Evolutionary conservation across 164 flowering plant genomes (phyloP).

Genomic region (Umbilicus rupestris): DNA sequence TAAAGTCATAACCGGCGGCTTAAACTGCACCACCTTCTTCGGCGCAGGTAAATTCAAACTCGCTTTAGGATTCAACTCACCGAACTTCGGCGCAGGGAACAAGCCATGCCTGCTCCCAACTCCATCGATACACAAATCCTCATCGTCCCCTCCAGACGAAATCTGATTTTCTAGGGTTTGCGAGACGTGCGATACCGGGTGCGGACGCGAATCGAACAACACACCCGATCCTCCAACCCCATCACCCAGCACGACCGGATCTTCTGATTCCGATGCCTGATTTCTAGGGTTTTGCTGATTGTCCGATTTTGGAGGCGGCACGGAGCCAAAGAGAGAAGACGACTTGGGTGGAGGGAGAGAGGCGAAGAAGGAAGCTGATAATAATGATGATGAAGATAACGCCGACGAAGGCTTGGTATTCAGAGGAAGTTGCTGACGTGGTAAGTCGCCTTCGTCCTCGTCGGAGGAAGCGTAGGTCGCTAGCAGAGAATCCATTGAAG

Average conservation of each 20-base stretch:
- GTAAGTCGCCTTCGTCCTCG: conserved; percentile 32
- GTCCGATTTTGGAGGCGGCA: conserved; percentile 9
- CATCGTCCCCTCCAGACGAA: not conserved
- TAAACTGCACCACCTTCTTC: conserved; percentile 58
- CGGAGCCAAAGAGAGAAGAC: conserved; percentile 5
- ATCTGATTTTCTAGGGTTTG: not conserved
- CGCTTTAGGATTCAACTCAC: not conserved
- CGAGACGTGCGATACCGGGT: not conserved
- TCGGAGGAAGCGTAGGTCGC: conserved; percentile 63
- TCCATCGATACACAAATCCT: no score
- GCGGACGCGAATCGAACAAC: not conserved
- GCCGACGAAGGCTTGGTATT: not conserved
- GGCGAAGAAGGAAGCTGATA: conserved; percentile 15
- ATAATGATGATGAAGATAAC: conserved; percentile 17
- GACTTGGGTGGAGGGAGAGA: conserved; percentile 17
- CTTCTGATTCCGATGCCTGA: not conserved
- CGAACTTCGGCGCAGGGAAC: conserved; percentile 13
- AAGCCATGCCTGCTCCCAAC: not conserved
- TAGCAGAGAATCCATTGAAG: conserved; percentile 51
- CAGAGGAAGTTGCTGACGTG: conserved; percentile 7
- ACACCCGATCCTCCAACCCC: not conserved
- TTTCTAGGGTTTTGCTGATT: not conserved
- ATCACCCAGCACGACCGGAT: not conserved
- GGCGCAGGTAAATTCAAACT: conserved; percentile 13
- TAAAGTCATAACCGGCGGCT: conserved; percentile 35